These are phyloP conservation scores for Podaxis carcinomalis DNA, from an alignment of 768 basidiomycete species.

Conservation along the genomic window DNA sequence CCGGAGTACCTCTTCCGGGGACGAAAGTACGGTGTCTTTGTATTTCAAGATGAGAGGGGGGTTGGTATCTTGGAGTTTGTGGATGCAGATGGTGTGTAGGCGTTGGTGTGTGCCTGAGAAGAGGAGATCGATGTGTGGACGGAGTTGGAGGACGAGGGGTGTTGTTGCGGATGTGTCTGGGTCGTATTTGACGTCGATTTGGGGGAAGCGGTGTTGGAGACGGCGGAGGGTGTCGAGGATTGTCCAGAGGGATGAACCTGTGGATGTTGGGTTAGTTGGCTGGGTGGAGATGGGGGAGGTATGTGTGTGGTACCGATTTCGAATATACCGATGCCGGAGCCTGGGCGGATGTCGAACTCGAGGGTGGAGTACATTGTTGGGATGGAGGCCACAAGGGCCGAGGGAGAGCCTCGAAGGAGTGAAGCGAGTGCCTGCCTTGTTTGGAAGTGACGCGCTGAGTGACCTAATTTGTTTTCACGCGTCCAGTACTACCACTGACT, in stretches of 20 bases:
- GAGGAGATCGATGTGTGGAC: conserved; percentile 80
- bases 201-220: conserved; percentile 67
- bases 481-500: neutral
- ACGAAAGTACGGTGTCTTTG: conserved; percentile 59
- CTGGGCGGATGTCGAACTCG: conserved; percentile 74
- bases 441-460: neutral
- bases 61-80: conserved; percentile 60
- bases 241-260: conserved; percentile 78
- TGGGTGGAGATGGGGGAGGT: neutral
- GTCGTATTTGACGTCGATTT: conserved; percentile 82
- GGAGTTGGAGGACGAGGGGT: conserved; percentile 72
- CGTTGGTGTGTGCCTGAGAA: conserved; percentile 79
- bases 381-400: neutral
- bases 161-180: conserved; percentile 64
- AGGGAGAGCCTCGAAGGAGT: neutral
- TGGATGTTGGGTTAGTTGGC: conserved; percentile 7
- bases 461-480: neutral
- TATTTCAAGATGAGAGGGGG: conserved; percentile 69
- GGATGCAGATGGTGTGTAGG: conserved; percentile 72
- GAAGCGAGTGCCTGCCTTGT: conserved; percentile 2
- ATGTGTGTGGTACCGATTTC: conserved; percentile 50
- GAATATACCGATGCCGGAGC: conserved; percentile 72
- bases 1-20: conserved; percentile 54
- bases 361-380: conserved; percentile 60
- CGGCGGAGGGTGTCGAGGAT: conserved; percentile 64